phyloP scores from a whole-genome alignment of 2,329 filamentous ascomycete genomes.

The Allantophomopsis lycopodina region DNA sequence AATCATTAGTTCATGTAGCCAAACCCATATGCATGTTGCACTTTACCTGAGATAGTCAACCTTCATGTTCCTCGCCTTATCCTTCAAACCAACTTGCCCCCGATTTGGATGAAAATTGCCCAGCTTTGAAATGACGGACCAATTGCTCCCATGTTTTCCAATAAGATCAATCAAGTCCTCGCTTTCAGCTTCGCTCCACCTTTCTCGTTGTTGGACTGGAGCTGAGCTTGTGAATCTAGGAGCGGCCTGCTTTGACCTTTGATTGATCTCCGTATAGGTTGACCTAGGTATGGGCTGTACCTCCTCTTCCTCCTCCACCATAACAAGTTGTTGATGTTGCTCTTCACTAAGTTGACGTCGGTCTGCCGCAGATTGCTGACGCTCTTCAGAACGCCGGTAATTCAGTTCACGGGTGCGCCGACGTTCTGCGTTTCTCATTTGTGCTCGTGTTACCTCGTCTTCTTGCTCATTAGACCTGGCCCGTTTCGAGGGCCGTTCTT shows the following conservation, averaged over 20 bases:
- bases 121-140: conserved; percentile 27
- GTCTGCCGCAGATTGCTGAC: too few relatives aligned
- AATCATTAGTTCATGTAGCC: conserved; percentile 4
- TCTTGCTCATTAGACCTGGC: conserved; percentile 8
- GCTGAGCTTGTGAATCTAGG: too few relatives aligned
- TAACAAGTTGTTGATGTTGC: too few relatives aligned
- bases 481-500: too few relatives aligned
- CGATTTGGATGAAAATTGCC: conserved; percentile 17
- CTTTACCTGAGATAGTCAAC: conserved; percentile 26
- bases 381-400: too few relatives aligned
- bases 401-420: too few relatives aligned
- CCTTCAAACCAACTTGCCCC: conserved; percentile 37
- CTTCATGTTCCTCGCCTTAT: conserved; percentile 39
- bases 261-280: conserved; percentile 4
- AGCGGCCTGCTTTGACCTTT: not conserved
- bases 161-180: conserved; percentile 33
- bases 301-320: too few relatives aligned
- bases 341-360: too few relatives aligned
- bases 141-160: conserved; percentile 27
- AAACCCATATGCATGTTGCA: conserved; percentile 5
- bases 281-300: conserved; percentile 1
- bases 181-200: conserved; percentile 25
- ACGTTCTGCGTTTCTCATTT: too few relatives aligned
- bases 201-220: conserved; percentile 7
- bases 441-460: not conserved